A percentile compares a stretch with the other conserved stretches of the same genome.
Evolutionary conservation across 768 basidiomycete genomes (phyloP).

Genomic region (Xanthoconium stramineum): DNA sequence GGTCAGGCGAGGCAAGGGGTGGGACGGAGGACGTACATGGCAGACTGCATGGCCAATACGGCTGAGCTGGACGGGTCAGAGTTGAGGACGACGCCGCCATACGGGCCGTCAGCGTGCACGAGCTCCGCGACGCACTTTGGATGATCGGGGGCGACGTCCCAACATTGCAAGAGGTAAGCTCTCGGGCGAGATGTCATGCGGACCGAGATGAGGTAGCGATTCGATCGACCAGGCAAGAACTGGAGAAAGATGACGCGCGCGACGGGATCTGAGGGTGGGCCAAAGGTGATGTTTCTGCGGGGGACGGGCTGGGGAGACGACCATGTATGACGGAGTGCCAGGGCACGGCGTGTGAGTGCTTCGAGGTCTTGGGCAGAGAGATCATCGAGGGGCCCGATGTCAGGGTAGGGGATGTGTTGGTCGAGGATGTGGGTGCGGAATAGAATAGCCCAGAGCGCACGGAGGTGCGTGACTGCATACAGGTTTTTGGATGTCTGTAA

Average conservation of each 20-base stretch:
- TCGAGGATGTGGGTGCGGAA: conserved; percentile 41
- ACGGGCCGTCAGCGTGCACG: conserved; percentile 29
- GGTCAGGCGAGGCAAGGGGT: not conserved
- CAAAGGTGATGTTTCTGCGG: conserved; percentile 26
- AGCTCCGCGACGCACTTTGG: conserved; percentile 44
- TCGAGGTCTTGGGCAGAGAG: conserved; percentile 48
- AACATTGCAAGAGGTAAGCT: conserved; percentile 47
- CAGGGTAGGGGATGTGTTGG: conserved; percentile 46
- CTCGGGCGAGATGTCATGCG: conserved; percentile 25
- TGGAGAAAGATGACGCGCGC: conserved; percentile 43
- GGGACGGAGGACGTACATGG: conserved; percentile 31
- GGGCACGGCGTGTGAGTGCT: conserved; percentile 34
- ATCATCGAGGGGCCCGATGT: conserved; percentile 29
- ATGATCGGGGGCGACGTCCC: conserved; percentile 42
- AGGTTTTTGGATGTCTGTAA: conserved; percentile 47
- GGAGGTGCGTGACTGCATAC: conserved; percentile 40
- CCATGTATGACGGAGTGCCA: conserved; percentile 51
- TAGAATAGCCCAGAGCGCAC: conserved; percentile 48
- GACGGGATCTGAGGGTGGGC: conserved; percentile 17
- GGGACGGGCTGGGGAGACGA: conserved; percentile 36
- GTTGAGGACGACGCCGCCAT: conserved; percentile 48
- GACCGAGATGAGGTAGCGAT: conserved; percentile 48
- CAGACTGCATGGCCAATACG: conserved; percentile 42
- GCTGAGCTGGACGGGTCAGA: conserved; percentile 32
- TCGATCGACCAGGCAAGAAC: conserved; percentile 43